Conservation (phyloP, 192 early-diverging fungal species). For the Phlyctochytrium arcticum region DNA sequence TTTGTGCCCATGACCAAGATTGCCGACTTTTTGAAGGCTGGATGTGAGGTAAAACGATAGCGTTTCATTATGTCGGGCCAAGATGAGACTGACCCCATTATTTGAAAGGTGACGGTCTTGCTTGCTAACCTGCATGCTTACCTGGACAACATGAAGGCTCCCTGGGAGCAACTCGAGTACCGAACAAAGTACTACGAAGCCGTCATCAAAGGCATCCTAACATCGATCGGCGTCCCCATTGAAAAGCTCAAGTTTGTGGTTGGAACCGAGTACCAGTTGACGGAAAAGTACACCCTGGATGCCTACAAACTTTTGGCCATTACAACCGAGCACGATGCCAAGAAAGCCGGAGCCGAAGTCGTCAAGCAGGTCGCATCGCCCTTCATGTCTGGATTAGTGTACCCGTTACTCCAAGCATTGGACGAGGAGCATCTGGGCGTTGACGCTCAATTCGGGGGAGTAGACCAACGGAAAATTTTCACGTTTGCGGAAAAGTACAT, state of each 20-base stretch:
- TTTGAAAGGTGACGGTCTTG: slow-evolving; percentile 73
- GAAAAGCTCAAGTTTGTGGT: slow-evolving; percentile 89
- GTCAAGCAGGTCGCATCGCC: slow-evolving; percentile 93
- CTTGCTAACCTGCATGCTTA: slow-evolving; percentile 97
- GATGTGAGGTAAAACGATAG: slow-evolving; percentile 83
- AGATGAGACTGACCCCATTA: background rate
- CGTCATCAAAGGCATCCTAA: slow-evolving; percentile 82
- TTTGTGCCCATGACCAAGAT: slow-evolving; percentile 97
- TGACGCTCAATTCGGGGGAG: slow-evolving; percentile 92
- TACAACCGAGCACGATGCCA: slow-evolving; percentile 92
- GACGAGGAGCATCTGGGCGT: slow-evolving; percentile 96
- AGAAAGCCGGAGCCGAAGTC: slow-evolving; percentile 97
- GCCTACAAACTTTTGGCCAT: slow-evolving; percentile 80
- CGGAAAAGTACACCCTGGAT: slow-evolving; percentile 87
- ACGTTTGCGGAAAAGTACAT: slow-evolving; percentile 94
- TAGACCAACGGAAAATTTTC: slow-evolving; percentile 99
- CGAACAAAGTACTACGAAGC: slow-evolving; percentile 94
- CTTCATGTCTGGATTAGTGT: slow-evolving; percentile 88
- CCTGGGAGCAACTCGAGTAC: slow-evolving; percentile 80
- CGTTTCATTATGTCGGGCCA: background rate
- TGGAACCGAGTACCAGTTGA: slow-evolving; percentile 86
- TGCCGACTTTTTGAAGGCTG: slow-evolving; percentile 92
- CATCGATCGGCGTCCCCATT: slow-evolving; percentile 90
- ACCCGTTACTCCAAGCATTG: slow-evolving; percentile 95
- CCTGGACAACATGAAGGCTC: slow-evolving; percentile 98